A percentile compares a stretch with the other conserved stretches of the same genome.
Conservation (phyloP, 2,329 filamentous ascomycete genomes). For the Tolypocladium endophyticum region DNA sequence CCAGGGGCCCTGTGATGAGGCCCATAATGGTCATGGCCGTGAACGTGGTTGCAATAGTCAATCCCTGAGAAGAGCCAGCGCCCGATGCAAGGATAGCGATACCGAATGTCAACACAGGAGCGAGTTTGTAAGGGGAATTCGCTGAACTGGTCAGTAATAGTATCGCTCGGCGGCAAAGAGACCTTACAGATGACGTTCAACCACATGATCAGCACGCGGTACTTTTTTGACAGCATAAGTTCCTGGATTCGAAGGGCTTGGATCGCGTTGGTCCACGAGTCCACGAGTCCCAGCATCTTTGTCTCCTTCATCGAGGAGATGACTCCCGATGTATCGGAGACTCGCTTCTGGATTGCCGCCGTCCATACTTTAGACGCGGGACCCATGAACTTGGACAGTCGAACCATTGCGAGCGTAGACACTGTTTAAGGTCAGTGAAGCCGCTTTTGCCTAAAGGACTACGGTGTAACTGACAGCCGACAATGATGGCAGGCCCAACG, state of each 20-base stretch:
- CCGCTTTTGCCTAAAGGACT: background rate
- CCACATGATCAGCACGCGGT: constrained; percentile 9
- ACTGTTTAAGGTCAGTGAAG: constrained; percentile 1
- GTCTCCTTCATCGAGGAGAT: constrained; percentile 18
- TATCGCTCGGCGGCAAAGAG: background rate
- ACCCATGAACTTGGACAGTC: constrained; percentile 5
- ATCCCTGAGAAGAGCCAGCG: background rate
- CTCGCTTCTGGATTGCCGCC: constrained; percentile 16
- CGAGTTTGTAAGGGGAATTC: constrained; percentile 4
- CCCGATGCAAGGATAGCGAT: constrained; percentile 7
- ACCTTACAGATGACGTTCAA: constrained; percentile 10
- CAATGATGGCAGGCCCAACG: constrained; percentile 29
- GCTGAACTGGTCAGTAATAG: background rate
- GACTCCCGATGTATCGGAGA: constrained; percentile 16
- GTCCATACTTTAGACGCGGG: constrained; percentile 10
- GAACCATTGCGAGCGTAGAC: constrained; percentile 3
- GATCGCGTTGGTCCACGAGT: constrained; percentile 8
- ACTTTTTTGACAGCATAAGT: constrained; percentile 10
- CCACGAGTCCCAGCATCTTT: constrained; percentile 18
- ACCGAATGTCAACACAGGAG: constrained; percentile 11
- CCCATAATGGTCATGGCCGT: constrained; percentile 13
- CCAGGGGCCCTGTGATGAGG: constrained; percentile 10
- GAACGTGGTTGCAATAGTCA: constrained; percentile 8
- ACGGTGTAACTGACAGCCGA: constrained; percentile 4
- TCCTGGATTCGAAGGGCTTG: constrained; percentile 9